phyloP scores from a whole-genome alignment of 805 yeast genomes.

The Starmerella floricola region DNA sequence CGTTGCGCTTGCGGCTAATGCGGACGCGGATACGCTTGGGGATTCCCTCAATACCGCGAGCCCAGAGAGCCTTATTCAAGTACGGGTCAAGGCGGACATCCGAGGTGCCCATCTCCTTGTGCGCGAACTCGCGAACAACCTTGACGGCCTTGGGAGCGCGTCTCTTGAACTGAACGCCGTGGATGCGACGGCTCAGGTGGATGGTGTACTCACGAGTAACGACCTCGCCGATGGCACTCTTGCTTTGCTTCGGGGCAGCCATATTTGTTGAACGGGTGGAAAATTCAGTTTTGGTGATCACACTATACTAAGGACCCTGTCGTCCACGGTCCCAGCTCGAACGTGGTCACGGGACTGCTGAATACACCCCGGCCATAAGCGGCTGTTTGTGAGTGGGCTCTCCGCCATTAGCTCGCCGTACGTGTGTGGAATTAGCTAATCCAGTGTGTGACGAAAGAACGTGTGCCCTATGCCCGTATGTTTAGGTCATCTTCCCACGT shows the following conservation, averaged over 20 bases:
- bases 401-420: too few relatives aligned
- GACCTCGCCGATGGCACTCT: conserved; percentile 90
- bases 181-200: conserved; percentile 98
- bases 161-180: conserved; percentile 98
- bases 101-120: conserved; percentile 96
- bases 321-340: not conserved
- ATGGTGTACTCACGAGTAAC: conserved; percentile 99
- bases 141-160: conserved; percentile 99
- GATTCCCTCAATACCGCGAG: conserved; percentile 98
- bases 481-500: too few relatives aligned
- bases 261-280: conserved; percentile 23
- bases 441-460: too few relatives aligned
- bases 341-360: not conserved
- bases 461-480: too few relatives aligned
- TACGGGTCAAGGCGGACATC: conserved; percentile 99
- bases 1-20: conserved; percentile 99
- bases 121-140: conserved; percentile 97
- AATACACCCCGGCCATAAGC: too few relatives aligned
- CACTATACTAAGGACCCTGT: not conserved
- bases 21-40: conserved; percentile 97
- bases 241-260: conserved; percentile 30
- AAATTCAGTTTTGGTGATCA: conserved; percentile 10
- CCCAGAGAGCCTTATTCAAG: conserved; percentile 97
- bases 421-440: too few relatives aligned
- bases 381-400: too few relatives aligned